Percentiles rank a stretch among this genome's conserved stretches.
phyloP scores from a whole-genome alignment of 2,329 filamentous ascomycete genomes.

The Stachybotrys chlorohalonatus region DNA sequence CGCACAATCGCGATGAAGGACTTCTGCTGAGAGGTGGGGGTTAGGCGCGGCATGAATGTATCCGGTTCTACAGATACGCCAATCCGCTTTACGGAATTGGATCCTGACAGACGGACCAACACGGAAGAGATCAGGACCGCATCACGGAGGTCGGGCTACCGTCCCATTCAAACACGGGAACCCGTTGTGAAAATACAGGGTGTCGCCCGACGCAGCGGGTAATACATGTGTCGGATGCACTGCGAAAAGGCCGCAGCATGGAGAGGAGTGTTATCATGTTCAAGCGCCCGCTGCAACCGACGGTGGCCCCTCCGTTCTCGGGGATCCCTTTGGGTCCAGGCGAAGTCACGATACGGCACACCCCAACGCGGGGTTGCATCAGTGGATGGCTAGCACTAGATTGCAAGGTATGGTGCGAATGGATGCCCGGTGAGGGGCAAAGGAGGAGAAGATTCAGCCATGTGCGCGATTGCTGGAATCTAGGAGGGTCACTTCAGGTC shows the following conservation, averaged over 20 bases:
- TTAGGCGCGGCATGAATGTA: not conserved
- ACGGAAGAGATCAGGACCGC: not conserved
- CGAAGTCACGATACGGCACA: slow-evolving; percentile 13
- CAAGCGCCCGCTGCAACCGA: not conserved
- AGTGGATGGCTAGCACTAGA: slow-evolving; percentile 10
- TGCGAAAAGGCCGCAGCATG: not conserved
- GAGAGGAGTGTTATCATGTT: not conserved
- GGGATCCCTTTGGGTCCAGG: slow-evolving; percentile 1
- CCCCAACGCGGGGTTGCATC: slow-evolving; percentile 18
- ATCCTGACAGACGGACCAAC: not conserved
- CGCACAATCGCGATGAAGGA: not conserved
- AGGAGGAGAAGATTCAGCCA: not conserved
- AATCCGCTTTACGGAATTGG: not conserved
- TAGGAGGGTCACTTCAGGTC: not conserved
- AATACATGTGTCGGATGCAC: not conserved
- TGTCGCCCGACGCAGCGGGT: not conserved
- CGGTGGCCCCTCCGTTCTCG: not conserved
- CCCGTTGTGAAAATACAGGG: not conserved
- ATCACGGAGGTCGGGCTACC: not conserved
- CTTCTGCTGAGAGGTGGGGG: not conserved
- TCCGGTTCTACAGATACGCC: not conserved
- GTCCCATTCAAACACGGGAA: not conserved
- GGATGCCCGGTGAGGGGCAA: not conserved
- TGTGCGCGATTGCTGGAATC: not conserved
- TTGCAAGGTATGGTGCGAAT: not conserved